Base-by-base conservation (phyloP, 2,329 filamentous ascomycete species). In the Epichloe gansuensis region DNA sequence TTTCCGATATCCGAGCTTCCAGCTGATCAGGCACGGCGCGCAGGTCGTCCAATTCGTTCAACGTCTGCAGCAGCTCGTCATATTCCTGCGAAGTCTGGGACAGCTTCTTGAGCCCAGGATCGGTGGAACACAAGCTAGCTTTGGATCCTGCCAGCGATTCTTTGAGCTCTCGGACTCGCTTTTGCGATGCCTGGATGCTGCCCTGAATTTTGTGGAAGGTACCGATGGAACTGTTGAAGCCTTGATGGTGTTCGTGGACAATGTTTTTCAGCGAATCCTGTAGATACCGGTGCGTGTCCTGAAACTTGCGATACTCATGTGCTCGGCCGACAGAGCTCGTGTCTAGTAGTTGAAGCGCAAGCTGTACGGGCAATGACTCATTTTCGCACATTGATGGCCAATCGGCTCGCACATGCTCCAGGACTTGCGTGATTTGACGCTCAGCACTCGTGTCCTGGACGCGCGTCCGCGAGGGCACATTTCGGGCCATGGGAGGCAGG, bases 201-300 rank as follows among this genome's bases (percentile, higher is more conserved):
- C 84, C 82, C 68, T 98, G 93, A 56, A 98, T 98, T 69, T 95
- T 96, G 74, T 98, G 94, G 65, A 97, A 98, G 21, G 91, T 97
- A 67, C 91, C 93, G 57, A 98, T 97, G 49, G 91, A 96, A 68
- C 89, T 95, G 71, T 97, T 98, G 77, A 98, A 98, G 46, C 93
- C 94, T 68, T 98, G 93, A 65, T 98, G 91, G 65, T 98, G 91
- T 71, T 98, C 91, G 67, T 98, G 95, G 28, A 98, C 93, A 61
- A 98, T 95, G 37, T 84, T 83, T 69, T 95, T 96, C 53, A 98
- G 76, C 9, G 91, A 91, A 61, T 86, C 85, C 65, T 98, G 91
- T n/a, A 98, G 80, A 65, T 93, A 88, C 58, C 82, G 76, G 67
- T 96, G 88, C 46, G 88, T 90, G 59, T 85, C 76, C 63, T 87